Conservation (phyloP, 805 yeast species). For the Candida xyloterini region DNA sequence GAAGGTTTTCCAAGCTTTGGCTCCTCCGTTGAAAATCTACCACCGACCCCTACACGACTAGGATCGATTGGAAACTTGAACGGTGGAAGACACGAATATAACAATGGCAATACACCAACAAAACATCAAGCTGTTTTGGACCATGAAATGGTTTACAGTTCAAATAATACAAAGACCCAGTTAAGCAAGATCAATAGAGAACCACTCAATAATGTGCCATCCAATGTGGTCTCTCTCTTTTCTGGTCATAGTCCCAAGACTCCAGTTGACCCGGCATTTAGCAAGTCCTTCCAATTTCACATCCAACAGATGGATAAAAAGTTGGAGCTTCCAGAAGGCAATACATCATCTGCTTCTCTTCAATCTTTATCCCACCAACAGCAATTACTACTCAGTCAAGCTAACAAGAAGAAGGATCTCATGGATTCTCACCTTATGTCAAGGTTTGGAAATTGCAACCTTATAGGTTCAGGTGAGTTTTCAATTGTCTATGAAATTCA, state of each 20-base stretch:
- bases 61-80: conserved; percentile 10
- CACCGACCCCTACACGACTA: conserved; percentile 44
- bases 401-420: conserved; percentile 15
- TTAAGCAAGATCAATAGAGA: conserved; percentile 1
- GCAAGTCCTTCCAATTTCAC: conserved; percentile 7
- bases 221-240: conserved; percentile 11
- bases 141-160: background rate
- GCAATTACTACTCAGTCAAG: background rate
- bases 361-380: conserved; percentile 9
- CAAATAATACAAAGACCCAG: conserved; percentile 1
- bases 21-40: conserved; percentile 28
- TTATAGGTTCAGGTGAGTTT: conserved; percentile 85
- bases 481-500: conserved; percentile 82
- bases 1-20: conserved; percentile 25
- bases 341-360: conserved; percentile 19
- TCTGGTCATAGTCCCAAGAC: conserved; percentile 27
- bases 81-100: background rate
- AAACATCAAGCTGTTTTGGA: conserved; percentile 11
- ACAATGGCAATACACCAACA: conserved; percentile 17
- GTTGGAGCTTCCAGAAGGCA: conserved; percentile 11
- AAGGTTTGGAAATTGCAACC: conserved; percentile 61
- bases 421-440: conserved; percentile 44
- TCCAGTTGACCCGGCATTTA: conserved; percentile 26
- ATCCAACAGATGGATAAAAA: conserved; percentile 3
- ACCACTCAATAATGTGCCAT: conserved; percentile 17